These are phyloP conservation scores for Nakazawaea ishiwadae DNA, from an alignment of 805 yeast genomes.

Conservation along the genomic window DNA sequence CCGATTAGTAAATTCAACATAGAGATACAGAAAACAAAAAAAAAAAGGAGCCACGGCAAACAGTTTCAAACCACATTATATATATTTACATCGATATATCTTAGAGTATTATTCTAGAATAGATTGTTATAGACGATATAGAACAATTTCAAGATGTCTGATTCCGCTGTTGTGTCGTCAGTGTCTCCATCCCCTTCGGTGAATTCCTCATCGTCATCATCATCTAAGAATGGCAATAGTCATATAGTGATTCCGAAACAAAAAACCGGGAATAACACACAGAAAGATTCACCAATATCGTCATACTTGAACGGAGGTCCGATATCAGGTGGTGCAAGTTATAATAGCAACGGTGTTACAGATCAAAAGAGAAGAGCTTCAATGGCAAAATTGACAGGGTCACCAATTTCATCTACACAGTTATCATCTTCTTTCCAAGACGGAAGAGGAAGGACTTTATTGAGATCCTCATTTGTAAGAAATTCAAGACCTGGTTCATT, in stretches of 20 bases:
- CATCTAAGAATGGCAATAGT: background rate
- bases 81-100: no score
- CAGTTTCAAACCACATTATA: no score
- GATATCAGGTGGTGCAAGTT: background rate
- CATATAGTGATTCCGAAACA: slow-evolving; percentile 6
- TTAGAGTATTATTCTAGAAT: no score
- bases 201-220: background rate
- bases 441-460: slow-evolving; percentile 9
- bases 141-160: background rate
- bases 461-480: slow-evolving; percentile 7
- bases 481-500: slow-evolving; percentile 9
- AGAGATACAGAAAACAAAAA: no score
- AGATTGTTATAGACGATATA: no score
- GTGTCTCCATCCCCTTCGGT: background rate
- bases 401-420: slow-evolving; percentile 18
- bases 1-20: no score
- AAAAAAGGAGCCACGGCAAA: background rate
- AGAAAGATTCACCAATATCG: slow-evolving; percentile 12
- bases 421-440: slow-evolving; percentile 15
- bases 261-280: background rate
- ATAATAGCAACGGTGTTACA: background rate
- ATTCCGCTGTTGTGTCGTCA: background rate
- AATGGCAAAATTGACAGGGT: slow-evolving; percentile 27
- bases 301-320: slow-evolving; percentile 10
- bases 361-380: slow-evolving; percentile 25